Base-by-base conservation (phyloP, 108 stramenopile genomes). In the Skeletonema menzelii region DNA sequence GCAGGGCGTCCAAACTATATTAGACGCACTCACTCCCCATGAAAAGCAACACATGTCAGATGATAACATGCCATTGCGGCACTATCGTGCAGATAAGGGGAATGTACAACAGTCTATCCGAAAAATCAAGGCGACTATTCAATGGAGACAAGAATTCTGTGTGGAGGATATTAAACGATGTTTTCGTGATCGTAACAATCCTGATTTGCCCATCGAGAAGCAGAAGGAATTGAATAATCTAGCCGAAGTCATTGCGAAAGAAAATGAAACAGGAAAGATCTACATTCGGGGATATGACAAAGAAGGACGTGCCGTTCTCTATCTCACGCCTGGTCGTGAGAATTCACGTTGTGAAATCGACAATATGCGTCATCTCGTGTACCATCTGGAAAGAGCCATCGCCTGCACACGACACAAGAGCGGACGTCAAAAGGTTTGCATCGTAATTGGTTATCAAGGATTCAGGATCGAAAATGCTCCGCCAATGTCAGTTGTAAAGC, bases 361-460 rank as follows among this genome's bases (percentile, higher is more conserved):
- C 40, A 91, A 97, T 42, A 95, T 98, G 86, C 69, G 84, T 22
- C 90, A 97, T 76, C 77, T 98, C 58, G 96, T 97, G 0, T 97
- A 94, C 65, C 86, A 91, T 63, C 67, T 98, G 56, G 96, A 95
- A 77, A 79, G 95, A 44, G 93, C 91, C 10, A 89, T 95, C 62
- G 87, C 87, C 11, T 95, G 94, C 66, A 87, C 88, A 13, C 63
- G 72, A 13, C 59, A 74, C 22, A 84, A 85, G n/a, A 83, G 82
- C 1, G 73, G 72, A 65, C 32, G 85, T 37, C 90, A 87, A 58
- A 96, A 96, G 73, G 80, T 96, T 15, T 89, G 81, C 70, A 79
- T 98, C 12, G 73, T 96, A 19, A 96, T 98, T 76, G 95, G 96
- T 42, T 97, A 93, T 66, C 84, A 85, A 40, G 91, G 87, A 17